Percentiles rank a stretch among this genome's conserved stretches.
These are phyloP conservation scores for Blastocladiella emersonii DNA, from an alignment of 371 early-diverging fungal species.

Conservation along the genomic window DNA sequence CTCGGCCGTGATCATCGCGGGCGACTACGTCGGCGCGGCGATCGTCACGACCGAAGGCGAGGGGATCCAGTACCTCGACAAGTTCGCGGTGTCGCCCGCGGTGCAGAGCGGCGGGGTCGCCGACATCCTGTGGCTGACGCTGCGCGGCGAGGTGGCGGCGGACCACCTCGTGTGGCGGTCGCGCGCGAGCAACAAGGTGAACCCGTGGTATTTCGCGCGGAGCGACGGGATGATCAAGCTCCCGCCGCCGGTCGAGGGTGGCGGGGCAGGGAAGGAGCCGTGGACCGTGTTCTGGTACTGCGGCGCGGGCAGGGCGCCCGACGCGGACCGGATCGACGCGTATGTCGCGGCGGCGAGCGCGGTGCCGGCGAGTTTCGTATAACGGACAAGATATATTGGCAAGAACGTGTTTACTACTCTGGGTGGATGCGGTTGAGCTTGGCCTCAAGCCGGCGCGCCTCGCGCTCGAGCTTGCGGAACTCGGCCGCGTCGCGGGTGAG, in stretches of 20 bases:
- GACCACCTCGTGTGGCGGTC: constrained; percentile 65
- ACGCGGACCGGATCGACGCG: background rate
- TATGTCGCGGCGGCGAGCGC: background rate
- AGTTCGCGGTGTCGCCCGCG: constrained; percentile 73
- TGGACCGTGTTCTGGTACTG: background rate
- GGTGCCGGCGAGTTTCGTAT: background rate
- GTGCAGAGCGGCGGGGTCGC: constrained; percentile 76
- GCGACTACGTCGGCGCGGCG: constrained; percentile 72
- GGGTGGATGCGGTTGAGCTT: too few relatives aligned
- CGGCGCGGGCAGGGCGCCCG: too few relatives aligned
- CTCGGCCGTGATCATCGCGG: constrained; percentile 62
- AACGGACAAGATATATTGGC: too few relatives aligned
- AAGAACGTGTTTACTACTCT: too few relatives aligned
- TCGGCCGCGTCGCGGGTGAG: background rate
- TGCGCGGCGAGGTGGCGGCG: constrained; percentile 49
- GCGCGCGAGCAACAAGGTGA: constrained; percentile 75
- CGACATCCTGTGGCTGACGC: constrained; percentile 76
- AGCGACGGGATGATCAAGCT: background rate
- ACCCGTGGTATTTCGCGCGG: constrained; percentile 50
- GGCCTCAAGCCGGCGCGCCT: background rate
- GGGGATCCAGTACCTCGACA: constrained; percentile 60
- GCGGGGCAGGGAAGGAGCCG: background rate
- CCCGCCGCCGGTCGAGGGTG: background rate
- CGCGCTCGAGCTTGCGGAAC: background rate
- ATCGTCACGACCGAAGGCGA: constrained; percentile 45